A percentile compares a stretch with the other conserved stretches of the same genome.
Conservation (phyloP, 331 rosid species). For the Acacia concinna region DNA sequence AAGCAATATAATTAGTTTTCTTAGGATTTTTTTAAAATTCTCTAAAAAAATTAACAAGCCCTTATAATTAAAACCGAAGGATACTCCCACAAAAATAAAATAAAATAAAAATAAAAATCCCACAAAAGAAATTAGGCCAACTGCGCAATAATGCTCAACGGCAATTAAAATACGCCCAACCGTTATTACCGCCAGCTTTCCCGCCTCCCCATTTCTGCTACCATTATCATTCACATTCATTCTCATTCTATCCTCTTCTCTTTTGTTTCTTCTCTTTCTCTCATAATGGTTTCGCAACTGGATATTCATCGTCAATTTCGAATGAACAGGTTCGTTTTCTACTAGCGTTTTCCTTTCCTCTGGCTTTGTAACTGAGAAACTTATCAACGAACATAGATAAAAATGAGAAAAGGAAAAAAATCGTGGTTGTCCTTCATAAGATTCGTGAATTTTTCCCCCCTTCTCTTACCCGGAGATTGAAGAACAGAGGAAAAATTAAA, state of each 20-base stretch:
- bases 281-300: neutral
- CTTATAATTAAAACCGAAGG: no score
- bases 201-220: slow-evolving; percentile 33
- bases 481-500: neutral
- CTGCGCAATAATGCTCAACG: slow-evolving; percentile 24
- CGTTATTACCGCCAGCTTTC: slow-evolving; percentile 46
- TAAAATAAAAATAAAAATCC: neutral
- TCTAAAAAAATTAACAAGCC: no score
- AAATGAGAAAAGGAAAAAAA: neutral
- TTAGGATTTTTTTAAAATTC: no score
- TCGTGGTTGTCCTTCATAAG: neutral
- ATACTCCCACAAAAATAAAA: no score
- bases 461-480: neutral
- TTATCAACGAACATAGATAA: neutral
- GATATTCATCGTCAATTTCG: neutral
- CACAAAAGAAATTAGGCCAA: neutral
- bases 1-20: no score
- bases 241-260: slow-evolving; percentile 4
- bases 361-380: neutral
- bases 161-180: slow-evolving; percentile 12
- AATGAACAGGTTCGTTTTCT: slow-evolving; percentile 25
- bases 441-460: neutral
- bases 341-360: neutral
- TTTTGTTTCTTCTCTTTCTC: neutral
- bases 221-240: slow-evolving; percentile 20